Base-by-base conservation (phyloP, 495 filamentous ascomycete genomes). In the Trichoderma virens region DNA sequence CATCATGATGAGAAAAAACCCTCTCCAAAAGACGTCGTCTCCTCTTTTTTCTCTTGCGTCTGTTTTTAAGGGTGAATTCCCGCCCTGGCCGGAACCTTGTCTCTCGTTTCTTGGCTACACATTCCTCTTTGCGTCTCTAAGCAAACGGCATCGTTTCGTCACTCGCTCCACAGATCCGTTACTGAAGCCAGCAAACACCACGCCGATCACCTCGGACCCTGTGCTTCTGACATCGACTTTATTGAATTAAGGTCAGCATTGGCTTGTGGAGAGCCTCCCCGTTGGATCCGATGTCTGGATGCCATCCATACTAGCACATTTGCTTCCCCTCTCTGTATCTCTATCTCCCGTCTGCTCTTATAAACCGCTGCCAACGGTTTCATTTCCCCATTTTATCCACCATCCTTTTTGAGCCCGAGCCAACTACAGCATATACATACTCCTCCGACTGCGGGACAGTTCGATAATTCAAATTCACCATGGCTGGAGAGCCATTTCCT, bases 101-200 rank as follows among this genome's bases (percentile, higher is more conserved):
- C 34, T 35, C 34, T 35, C 34, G 34, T 35, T 35, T 35, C 25
- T 14, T 30, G 25, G 51, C 51, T 56, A 25, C 51, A 2, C 51
- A 56, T 56, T 56, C 51, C 51, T 28, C 30, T n/a, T 30, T 30
- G 23, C 6, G 13, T 7, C 41, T 20, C 41, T 18, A 7, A 45
- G 41, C 41, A 28, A 56, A 56, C 51, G 25, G 51, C 51, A 56
- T 56, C 51, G 20, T 56, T 56, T 56, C 51, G 51, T 56, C 51
- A 56, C 51, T 30, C 51, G 51, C 25, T 30, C 51, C 51, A 56
- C 51, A 35, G 34, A 6, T 6, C 34, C 34, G 34, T 35, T 9
- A 28, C 51, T 16, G 6, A 5, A 6, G 51, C 51, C 51, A 56
- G 18, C 51, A 56, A 56, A 56, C 51, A 56, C 51, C 51, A 28